Conservation (phyloP, 805 yeast species). For the Wickerhamiella cacticola region DNA sequence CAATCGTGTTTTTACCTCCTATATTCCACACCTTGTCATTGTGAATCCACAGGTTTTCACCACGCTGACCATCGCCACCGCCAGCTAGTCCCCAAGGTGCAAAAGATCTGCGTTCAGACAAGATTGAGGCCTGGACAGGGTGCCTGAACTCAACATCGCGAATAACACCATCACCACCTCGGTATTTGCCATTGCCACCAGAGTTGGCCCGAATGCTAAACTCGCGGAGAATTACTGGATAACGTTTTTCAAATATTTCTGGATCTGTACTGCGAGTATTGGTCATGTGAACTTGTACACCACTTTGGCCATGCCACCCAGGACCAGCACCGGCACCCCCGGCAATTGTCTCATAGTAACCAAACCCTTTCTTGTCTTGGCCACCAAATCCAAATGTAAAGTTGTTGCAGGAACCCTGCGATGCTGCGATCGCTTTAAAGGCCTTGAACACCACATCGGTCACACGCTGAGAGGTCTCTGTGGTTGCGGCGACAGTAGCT, state of each 20-base stretch:
- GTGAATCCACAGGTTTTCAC: constrained; percentile 40
- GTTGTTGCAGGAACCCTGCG: constrained; percentile 93
- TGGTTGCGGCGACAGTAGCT: constrained; percentile 93
- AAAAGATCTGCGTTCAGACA: constrained; percentile 72
- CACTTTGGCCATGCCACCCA: constrained; percentile 74
- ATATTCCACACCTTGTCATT: constrained; percentile 31
- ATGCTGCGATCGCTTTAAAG: constrained; percentile 81
- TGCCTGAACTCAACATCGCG: constrained; percentile 73
- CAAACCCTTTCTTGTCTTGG: constrained; percentile 49
- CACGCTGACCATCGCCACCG: constrained; percentile 65
- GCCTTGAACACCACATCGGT: constrained; percentile 83
- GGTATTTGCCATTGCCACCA: constrained; percentile 65
- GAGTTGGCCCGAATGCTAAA: constrained; percentile 59
- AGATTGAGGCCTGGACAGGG: constrained; percentile 62
- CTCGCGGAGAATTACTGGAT: constrained; percentile 67
- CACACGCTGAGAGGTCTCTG: constrained; percentile 85
- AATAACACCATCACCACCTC: constrained; percentile 78
- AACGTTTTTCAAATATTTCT: constrained; percentile 76
- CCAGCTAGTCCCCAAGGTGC: constrained; percentile 84
- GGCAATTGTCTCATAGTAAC: constrained; percentile 88
- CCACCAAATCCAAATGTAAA: constrained; percentile 83
- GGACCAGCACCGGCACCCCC: constrained; percentile 94
- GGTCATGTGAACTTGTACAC: constrained; percentile 91
- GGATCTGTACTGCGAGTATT: constrained; percentile 88
- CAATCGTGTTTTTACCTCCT: constrained; percentile 62